Base-by-base conservation (phyloP, 2,329 filamentous ascomycete species). In the Plenodomus biglobosus region DNA sequence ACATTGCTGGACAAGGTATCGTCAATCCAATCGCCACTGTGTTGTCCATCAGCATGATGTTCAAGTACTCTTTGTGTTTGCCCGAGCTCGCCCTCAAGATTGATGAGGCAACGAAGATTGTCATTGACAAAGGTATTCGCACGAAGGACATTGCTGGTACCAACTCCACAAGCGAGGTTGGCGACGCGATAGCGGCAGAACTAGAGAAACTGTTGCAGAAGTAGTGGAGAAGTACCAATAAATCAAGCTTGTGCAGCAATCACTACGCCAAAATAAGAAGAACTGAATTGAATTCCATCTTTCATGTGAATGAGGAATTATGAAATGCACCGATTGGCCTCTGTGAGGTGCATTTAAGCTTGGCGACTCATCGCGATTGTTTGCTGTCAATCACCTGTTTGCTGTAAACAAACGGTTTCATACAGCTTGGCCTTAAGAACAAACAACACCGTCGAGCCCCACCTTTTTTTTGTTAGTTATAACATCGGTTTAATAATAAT, bases 11-110 rank as follows among this genome's bases (percentile, higher is more conserved):
- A 59, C 83, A 95, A 76, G 89, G 89, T 51, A 86, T 96, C 60
- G 91, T 96, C 65, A 95, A 95, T 79, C 92, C 92, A 27, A 80
- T 97, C 52, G 92, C 92, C 42, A 92, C 90, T 45, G 90, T 97
- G 56, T 83, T 97, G 37, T 96, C 91, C 11, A 82, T 95, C 13
- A 90, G 90, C 65, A 96, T 97, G 91, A 89, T 99, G 86, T 82
- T 96, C 66, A 87, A 90, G 68, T 97, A 96, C 80, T 96, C 91
- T 13, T 83, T 97, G 50, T 84, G 85, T 65, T 83, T 92, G 58
- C 85, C 87, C 22, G 80, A 84, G 42, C 86, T 96, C 73, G 88
- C 92, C 27, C 80, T 83, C 52, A 84, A 85, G 41, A 84, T 96
- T 55, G 91, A 96, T 76, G 80, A 85, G 51, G 91, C 92, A 3